Evolutionary conservation across 352 stramenopile species (phyloP).

Genomic region (Phytophthora tubulina): DNA sequence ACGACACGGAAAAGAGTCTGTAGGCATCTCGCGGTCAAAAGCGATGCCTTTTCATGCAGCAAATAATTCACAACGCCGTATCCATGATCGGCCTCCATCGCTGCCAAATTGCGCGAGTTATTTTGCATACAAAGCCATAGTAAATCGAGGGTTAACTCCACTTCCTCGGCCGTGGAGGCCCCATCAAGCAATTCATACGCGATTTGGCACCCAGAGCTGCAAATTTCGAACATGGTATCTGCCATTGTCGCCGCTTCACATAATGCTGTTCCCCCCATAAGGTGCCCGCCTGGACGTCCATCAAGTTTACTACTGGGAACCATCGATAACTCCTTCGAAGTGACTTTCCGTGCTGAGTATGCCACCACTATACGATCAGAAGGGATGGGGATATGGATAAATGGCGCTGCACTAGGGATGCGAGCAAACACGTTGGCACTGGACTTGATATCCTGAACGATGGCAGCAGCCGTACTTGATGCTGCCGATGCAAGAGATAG

Average conservation of each 20-base stretch:
- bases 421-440: slow-evolving; percentile 61
- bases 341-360: slow-evolving; percentile 55
- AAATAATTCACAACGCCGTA: slow-evolving; percentile 80
- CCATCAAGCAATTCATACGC: slow-evolving; percentile 64
- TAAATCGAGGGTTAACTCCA: slow-evolving; percentile 61
- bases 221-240: slow-evolving; percentile 54
- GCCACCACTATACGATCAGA: slow-evolving; percentile 64
- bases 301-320: slow-evolving; percentile 62
- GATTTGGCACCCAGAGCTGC: slow-evolving; percentile 61
- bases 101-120: slow-evolving; percentile 53
- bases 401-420: slow-evolving; percentile 60
- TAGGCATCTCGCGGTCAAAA: slow-evolving; percentile 52
- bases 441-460: slow-evolving; percentile 77
- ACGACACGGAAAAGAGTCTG: slow-evolving; percentile 62
- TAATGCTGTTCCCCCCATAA: slow-evolving; percentile 57
- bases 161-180: slow-evolving; percentile 45
- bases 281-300: slow-evolving; percentile 63
- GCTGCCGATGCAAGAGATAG: slow-evolving; percentile 68
- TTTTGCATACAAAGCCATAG: slow-evolving; percentile 46
- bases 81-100: slow-evolving; percentile 78
- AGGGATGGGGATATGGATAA: slow-evolving; percentile 57
- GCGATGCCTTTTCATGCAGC: slow-evolving; percentile 62
- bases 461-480: slow-evolving; percentile 67
- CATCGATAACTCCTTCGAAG: slow-evolving; percentile 49
- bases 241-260: slow-evolving; percentile 40